A percentile compares a stretch with the other conserved stretches of the same genome.
These are phyloP conservation scores for Magnaporthales sp. DNA, from an alignment of 2,329 filamentous ascomycete genomes.

Conservation along the genomic window DNA sequence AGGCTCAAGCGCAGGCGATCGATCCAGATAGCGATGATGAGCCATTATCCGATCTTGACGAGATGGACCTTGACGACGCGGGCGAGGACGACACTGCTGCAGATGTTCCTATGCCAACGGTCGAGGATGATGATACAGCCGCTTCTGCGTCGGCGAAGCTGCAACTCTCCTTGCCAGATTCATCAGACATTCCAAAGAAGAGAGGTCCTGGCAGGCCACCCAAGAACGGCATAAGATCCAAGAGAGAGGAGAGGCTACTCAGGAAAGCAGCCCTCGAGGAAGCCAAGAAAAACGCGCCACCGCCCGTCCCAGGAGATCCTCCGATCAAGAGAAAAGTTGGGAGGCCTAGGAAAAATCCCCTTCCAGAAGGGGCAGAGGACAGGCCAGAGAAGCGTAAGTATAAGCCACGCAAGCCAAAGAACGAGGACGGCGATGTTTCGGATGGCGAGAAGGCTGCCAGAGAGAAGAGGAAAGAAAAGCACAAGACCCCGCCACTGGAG, in stretches of 20 bases:
- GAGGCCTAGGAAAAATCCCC: constrained; percentile 53
- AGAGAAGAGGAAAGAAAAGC: constrained; percentile 54
- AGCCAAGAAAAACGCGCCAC: constrained; percentile 41
- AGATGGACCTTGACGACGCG: constrained; percentile 17
- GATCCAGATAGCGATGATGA: constrained; percentile 19
- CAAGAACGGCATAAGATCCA: constrained; percentile 78
- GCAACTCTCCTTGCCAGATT: constrained; percentile 19
- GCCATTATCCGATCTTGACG: constrained; percentile 18
- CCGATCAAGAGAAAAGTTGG: constrained; percentile 57
- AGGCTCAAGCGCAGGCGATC: constrained; percentile 15
- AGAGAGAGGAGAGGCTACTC: constrained; percentile 58
- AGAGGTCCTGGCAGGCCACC: constrained; percentile 73
- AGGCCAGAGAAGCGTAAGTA: constrained; percentile 57
- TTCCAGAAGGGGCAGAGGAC: constrained; percentile 45
- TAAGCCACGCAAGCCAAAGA: constrained; percentile 43
- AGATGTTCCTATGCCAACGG: constrained; percentile 21
- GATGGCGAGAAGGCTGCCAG: constrained; percentile 44
- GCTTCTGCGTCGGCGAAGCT: constrained; percentile 3
- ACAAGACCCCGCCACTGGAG: constrained; percentile 51
- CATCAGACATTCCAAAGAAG: constrained; percentile 47
- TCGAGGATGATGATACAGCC: constrained; percentile 19
- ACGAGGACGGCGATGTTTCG: constrained; percentile 37
- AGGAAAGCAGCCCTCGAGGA: constrained; percentile 49
- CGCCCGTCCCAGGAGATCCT: constrained; percentile 35
- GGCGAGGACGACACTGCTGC: constrained; percentile 15